These are phyloP conservation scores for Arabidopsis thaliana DNA, from an alignment of 345 rosid species.

Conservation along the genomic window TAIR10.1 NC_003071.7:14170501-14171000, in stretches of 20 bases:
- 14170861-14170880: conserved; percentile 48
- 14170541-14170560: conserved; percentile 8
- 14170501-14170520: conserved; percentile 19
- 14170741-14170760: conserved; percentile 39
- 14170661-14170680: conserved; percentile 15
- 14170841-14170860: conserved; percentile 70
- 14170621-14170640: conserved; percentile 13
- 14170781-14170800: conserved; percentile 85
- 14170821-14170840: conserved; percentile 99
- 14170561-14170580: conserved; percentile 6
- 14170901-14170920: conserved; percentile 75
- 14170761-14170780: conserved; percentile 57
- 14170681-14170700: conserved; percentile 27
- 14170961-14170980: conserved; percentile 1
- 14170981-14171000: conserved; percentile 4
- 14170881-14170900: conserved; percentile 62
- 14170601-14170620: conserved; percentile 6
- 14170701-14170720: conserved; percentile 35
- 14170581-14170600: conserved; percentile 26
- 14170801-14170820: conserved; percentile 97
- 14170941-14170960: background rate
- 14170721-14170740: conserved; percentile 33
- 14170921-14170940: conserved; percentile 9
- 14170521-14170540: conserved; percentile 25
- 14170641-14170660: conserved; percentile 24